Base-by-base conservation (phyloP, 768 basidiomycete genomes). In the Tricholomella constricta region DNA sequence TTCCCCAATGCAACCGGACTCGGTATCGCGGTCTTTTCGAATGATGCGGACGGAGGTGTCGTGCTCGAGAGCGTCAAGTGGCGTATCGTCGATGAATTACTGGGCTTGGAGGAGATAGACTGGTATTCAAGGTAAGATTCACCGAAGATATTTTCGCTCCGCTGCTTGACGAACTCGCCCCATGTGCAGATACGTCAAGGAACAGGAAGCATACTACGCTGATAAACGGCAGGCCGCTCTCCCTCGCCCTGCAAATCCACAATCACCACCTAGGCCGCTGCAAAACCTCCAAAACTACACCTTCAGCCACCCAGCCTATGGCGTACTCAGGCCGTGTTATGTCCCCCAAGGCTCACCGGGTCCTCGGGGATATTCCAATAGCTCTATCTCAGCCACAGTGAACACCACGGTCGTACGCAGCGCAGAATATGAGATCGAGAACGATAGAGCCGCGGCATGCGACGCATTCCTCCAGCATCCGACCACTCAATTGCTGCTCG, bases 21-120 rank as follows among this genome's bases (percentile, higher is more conserved):
- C 8, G 78, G 65, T 1, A 64, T 79, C 23, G 62, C 75, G 9
- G 60, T 70, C 2, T 63, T 78, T 2, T 72, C 72, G 4, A 78
- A 78, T 48, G 75, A 78, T 47, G 74, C 62, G 0, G 64, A 65
- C 19, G 77, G 74, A 9, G 57, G 56, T 8, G 62, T 55, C 26
- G 53, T 77, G 26, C 56, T 70, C 17, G 71, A 76, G 52, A 55
- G 69, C 27, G 69, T 73, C 8, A 75, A 75, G 43, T 74, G 65
- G 61, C 61, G 70, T 11, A 70, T 77, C n/a, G 62, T 65, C 6
- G 75, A 78, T 20, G 67, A 73, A 11, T 31, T 74, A 3, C 59
- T 78, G 2, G 62, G 63, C 1, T 52, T 76, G 23, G 54, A 66
- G 19, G 54, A 64, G 17, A 60, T 75, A 7, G 70, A 77, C 45